Evolutionary conservation across 2,329 filamentous ascomycete species (phyloP), one percentile per base, ranked within the genome.

Genomic region (Hypoxylon sp.): DNA sequence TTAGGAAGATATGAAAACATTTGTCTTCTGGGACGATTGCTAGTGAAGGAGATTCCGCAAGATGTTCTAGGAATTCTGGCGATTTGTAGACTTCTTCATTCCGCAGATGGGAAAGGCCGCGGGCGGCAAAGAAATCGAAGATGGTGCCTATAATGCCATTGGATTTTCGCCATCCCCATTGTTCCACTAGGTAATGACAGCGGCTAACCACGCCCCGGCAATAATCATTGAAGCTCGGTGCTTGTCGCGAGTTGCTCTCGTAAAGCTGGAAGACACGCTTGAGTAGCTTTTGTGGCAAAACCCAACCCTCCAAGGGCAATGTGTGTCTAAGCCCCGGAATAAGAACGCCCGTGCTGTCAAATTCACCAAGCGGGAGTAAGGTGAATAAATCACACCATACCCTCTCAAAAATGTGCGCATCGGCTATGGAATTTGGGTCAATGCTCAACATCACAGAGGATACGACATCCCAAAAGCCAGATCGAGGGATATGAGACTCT

Each of bases 1-100:
- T 89, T 40, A 88, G 72, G 42, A 88, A 85, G 15, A 88, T 78
- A 62, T 88, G 84, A 59, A 88, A 89, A 62, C 83, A 87, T 13
- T 75, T 75, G 61, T 89, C 86, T 30, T 79, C 76, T 1, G 75
- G 69, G 12, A 80, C 75, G 9, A 86, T 67, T 1, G 69, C 69
- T 4, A 88, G 68, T 0, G 72, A 77, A 1, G 80, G 78, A 2
- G 63, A 66, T 6, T 59, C 61, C 17, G 68, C 72, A 2, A 88
- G 76, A 12, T 81, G 71, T 36, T 86, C 82, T 0, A 88, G 71
- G 42, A 88, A 88, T 2, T 69, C 71, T 0, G 85, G 83, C 3
- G 85, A 88, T 45, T 74, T 74, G 59, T 81, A 81, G 1, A 78
- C 80, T 62, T 86, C 81, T 63, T 88, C 86, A 51, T 88, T 87